Percentiles rank a stretch among this genome's conserved stretches.
phyloP scores from a whole-genome alignment of 306 rosid species.

The Dicorynia guianensis region DNA sequence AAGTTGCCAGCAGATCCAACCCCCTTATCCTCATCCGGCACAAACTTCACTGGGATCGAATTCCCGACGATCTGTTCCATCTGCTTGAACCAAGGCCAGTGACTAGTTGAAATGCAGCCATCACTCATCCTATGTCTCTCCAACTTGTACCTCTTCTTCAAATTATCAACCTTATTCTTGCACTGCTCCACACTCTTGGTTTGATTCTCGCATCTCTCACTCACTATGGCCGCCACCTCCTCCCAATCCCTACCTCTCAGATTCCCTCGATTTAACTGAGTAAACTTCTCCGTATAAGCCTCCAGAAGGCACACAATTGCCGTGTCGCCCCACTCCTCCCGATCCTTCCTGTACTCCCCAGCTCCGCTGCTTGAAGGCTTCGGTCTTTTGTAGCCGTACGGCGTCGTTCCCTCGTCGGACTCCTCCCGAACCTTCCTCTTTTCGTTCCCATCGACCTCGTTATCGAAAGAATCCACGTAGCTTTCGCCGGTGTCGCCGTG shows the following conservation, averaged over 20 bases:
- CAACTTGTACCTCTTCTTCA: slow-evolving; percentile 92
- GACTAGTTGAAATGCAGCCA: slow-evolving; percentile 75
- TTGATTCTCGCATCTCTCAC: slow-evolving; percentile 81
- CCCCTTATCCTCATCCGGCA: slow-evolving; percentile 74
- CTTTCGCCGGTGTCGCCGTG: slow-evolving; percentile 58
- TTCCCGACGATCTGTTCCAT: slow-evolving; percentile 93
- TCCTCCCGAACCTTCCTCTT: slow-evolving; percentile 79
- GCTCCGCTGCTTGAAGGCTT: slow-evolving; percentile 51
- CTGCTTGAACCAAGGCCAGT: slow-evolving; percentile 97
- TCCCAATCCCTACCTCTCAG: slow-evolving; percentile 97
- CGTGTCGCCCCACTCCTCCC: slow-evolving; percentile 98
- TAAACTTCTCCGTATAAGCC: slow-evolving; percentile 88
- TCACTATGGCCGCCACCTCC: slow-evolving; percentile 86
- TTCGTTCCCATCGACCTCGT: slow-evolving; percentile 57
- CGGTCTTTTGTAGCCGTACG: slow-evolving; percentile 61
- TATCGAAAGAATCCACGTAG: slow-evolving; percentile 64
- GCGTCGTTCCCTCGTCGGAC: slow-evolving; percentile 61
- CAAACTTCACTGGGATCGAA: slow-evolving; percentile 68
- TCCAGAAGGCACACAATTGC: slow-evolving; percentile 87
- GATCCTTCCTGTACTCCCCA: slow-evolving; percentile 81
- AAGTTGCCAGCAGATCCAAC: slow-evolving; percentile 62
- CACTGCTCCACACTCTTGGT: slow-evolving; percentile 94
- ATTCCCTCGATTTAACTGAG: slow-evolving; percentile 90
- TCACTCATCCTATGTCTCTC: slow-evolving; percentile 88
- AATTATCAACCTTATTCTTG: slow-evolving; percentile 92